Evolutionary conservation across 768 basidiomycete species (phyloP).

Genomic region (Russula sp.): DNA sequence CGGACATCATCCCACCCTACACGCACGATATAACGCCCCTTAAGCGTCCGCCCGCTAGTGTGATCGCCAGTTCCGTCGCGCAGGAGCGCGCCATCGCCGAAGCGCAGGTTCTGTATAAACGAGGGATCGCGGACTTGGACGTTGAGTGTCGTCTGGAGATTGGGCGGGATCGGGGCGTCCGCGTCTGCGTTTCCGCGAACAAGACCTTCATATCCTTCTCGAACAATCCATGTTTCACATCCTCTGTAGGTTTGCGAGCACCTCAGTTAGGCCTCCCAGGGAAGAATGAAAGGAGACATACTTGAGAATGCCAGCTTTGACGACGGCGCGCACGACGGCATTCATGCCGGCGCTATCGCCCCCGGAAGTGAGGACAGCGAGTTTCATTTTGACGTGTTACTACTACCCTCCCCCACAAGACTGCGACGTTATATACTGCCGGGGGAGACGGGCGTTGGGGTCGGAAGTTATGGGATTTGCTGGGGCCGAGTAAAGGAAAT

Average conservation of each 20-base stretch:
- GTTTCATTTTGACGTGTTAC: constrained; percentile 51
- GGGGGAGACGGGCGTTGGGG: constrained; percentile 1
- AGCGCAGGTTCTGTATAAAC: constrained; percentile 70
- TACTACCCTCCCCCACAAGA: neutral
- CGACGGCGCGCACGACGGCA: constrained; percentile 88
- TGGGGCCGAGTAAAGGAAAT: neutral
- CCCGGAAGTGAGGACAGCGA: constrained; percentile 92
- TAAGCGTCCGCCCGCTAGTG: constrained; percentile 61
- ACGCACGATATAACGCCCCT: constrained; percentile 87
- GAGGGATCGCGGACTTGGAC: constrained; percentile 28
- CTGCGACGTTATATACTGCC: constrained; percentile 1
- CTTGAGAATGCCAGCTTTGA: constrained; percentile 90
- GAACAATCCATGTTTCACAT: constrained; percentile 92
- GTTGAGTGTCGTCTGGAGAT: constrained; percentile 24
- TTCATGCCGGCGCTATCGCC: constrained; percentile 99
- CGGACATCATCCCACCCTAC: constrained; percentile 99
- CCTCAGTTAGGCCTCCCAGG: neutral
- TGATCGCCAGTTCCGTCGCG: constrained; percentile 80
- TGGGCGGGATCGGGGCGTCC: constrained; percentile 21
- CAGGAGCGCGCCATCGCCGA: constrained; percentile 73
- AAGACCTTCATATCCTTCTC: constrained; percentile 97
- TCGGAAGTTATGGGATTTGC: constrained; percentile 15
- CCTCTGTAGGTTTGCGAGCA: constrained; percentile 48
- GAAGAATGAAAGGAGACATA: constrained; percentile 33
- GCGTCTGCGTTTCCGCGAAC: constrained; percentile 72